These are phyloP conservation scores for Achlya hypogyna DNA, from an alignment of 352 stramenopile genomes.

Conservation along the genomic window DNA sequence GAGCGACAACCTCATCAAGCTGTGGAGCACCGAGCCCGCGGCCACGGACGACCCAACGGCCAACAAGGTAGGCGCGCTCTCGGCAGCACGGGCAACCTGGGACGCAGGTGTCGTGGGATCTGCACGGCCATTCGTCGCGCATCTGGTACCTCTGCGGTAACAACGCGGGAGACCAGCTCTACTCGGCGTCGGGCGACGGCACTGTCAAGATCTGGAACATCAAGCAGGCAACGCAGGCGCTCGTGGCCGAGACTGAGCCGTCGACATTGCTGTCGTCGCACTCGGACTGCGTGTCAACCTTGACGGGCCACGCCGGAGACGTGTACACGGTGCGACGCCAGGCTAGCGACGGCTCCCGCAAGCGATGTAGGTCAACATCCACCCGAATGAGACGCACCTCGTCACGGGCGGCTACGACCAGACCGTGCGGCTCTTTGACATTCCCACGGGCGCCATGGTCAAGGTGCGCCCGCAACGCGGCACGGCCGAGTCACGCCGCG, in stretches of 20 bases:
- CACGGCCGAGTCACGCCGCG: neutral
- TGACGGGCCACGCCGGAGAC: slow-evolving; percentile 52
- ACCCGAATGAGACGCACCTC: slow-evolving; percentile 78
- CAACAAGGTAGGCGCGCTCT: slow-evolving; percentile 12
- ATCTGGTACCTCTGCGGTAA: slow-evolving; percentile 77
- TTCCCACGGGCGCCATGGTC: slow-evolving; percentile 48
- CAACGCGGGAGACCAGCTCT: slow-evolving; percentile 52
- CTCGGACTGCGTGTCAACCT: slow-evolving; percentile 41
- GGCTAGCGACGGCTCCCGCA: neutral
- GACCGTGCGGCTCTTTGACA: slow-evolving; percentile 78
- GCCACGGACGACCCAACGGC: slow-evolving; percentile 3
- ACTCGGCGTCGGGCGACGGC: slow-evolving; percentile 69
- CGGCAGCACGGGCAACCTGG: slow-evolving; percentile 32
- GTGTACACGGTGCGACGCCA: slow-evolving; percentile 45
- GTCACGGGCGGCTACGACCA: slow-evolving; percentile 83
- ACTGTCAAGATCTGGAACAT: slow-evolving; percentile 83
- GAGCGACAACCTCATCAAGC: slow-evolving; percentile 78
- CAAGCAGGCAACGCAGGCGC: slow-evolving; percentile 35
- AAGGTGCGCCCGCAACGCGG: slow-evolving; percentile 25
- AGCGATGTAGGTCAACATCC: slow-evolving; percentile 46
- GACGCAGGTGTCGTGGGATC: slow-evolving; percentile 44
- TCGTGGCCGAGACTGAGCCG: slow-evolving; percentile 29
- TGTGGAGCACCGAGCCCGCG: slow-evolving; percentile 68
- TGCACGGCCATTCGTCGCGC: slow-evolving; percentile 69
- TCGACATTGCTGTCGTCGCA: slow-evolving; percentile 28